A percentile compares a stretch with the other conserved stretches of the same genome.
Evolutionary conservation across 2,329 filamentous ascomycete genomes (phyloP).

Genomic region (Immersiporthe knoxdaviesiana): DNA sequence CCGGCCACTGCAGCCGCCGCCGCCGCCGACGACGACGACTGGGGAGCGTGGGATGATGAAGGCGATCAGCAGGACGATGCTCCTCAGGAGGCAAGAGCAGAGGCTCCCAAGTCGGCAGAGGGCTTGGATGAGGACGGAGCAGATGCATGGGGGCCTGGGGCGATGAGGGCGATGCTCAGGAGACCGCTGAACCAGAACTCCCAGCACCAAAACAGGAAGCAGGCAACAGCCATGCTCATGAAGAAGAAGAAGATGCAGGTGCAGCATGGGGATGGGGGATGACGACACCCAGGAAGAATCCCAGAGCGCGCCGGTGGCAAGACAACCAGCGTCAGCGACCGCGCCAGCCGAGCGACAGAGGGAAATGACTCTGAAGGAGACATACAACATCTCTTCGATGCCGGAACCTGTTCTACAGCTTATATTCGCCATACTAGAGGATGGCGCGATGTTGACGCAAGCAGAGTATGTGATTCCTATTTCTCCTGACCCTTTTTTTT

Average conservation of each 20-base stretch:
- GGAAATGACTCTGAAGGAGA: conserved; percentile 80
- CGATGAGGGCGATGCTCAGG: conserved; percentile 37
- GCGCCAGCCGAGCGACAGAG: conserved; percentile 44
- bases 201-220: conserved; percentile 28
- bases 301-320: conserved; percentile 30
- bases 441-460: conserved; percentile 62
- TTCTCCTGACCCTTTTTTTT: background rate
- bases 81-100: conserved; percentile 18
- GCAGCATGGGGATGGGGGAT: conserved; percentile 89
- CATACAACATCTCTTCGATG: conserved; percentile 85
- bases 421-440: conserved; percentile 62
- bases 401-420: conserved; percentile 76
- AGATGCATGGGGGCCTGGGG: conserved; percentile 43
- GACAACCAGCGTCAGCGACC: conserved; percentile 28
- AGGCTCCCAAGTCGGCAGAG: conserved; percentile 34
- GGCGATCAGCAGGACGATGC: conserved; percentile 48
- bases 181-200: conserved; percentile 33
- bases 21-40: conserved; percentile 62
- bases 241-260: conserved; percentile 49
- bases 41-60: conserved; percentile 81
- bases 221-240: conserved; percentile 44
- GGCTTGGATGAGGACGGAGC: conserved; percentile 41
- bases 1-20: conserved; percentile 40
- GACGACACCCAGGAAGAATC: conserved; percentile 54
- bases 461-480: conserved; percentile 43